Evolutionary conservation across 1,284 basidiomycete species (phyloP).

Genomic region (Ganoderma sinense): DNA sequence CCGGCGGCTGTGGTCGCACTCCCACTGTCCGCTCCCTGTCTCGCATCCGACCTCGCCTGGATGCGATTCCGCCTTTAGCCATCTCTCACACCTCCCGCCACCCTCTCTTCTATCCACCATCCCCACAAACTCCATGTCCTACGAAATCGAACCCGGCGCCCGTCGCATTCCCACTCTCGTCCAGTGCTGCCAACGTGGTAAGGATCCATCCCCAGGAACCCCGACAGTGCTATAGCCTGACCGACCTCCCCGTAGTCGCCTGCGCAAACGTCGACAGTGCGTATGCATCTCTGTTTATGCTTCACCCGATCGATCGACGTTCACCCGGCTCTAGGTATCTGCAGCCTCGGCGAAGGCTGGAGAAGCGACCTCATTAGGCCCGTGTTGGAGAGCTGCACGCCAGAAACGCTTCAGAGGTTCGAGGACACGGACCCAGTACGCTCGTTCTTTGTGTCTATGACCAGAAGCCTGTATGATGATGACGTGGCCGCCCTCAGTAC

Average conservation of each 20-base stretch:
- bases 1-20: not conserved
- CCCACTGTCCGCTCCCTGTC: not conserved
- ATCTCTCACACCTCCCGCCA: slow-evolving; percentile 23
- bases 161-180: slow-evolving; percentile 53
- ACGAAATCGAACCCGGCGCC: slow-evolving; percentile 28
- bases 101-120: slow-evolving; percentile 15
- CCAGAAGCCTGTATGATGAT: slow-evolving; percentile 4
- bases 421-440: slow-evolving; percentile 76
- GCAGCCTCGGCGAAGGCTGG: slow-evolving; percentile 51
- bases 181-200: slow-evolving; percentile 50
- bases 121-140: slow-evolving; percentile 22
- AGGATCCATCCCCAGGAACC: slow-evolving; percentile 30
- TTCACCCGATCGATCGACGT: slow-evolving; percentile 1
- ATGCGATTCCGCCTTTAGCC: slow-evolving; percentile 12
- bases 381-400: slow-evolving; percentile 72
- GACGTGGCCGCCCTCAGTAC: slow-evolving; percentile 48
- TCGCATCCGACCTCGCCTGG: slow-evolving; percentile 1
- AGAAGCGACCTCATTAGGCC: slow-evolving; percentile 71
- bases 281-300: slow-evolving; percentile 15
- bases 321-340: slow-evolving; percentile 30
- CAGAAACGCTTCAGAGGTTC: slow-evolving; percentile 70
- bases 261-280: slow-evolving; percentile 62
- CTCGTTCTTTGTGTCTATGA: slow-evolving; percentile 22
- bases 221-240: slow-evolving; percentile 25
- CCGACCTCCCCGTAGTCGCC: slow-evolving; percentile 50